A percentile compares a stretch with the other conserved stretches of the same genome.
These are phyloP conservation scores for Edaphochlamys debaryana DNA, from an alignment of 139 green algal species.

Conservation along the genomic window DNA sequence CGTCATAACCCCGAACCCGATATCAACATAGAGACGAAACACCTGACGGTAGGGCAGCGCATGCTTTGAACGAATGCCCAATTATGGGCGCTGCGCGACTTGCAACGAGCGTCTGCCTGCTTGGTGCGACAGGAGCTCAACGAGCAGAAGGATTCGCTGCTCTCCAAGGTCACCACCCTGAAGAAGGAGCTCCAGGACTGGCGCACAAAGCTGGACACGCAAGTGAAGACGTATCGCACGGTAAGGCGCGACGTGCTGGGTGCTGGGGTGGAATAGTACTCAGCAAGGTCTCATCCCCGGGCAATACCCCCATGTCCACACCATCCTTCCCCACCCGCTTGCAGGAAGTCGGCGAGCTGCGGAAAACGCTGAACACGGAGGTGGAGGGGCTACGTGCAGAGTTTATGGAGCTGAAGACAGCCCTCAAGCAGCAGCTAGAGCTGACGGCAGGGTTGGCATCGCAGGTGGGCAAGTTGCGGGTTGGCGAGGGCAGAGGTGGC, in stretches of 20 bases:
- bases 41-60: no score
- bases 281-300: not conserved
- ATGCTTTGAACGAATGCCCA: no score
- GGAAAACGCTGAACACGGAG: conserved; percentile 66
- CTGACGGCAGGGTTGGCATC: conserved; percentile 44
- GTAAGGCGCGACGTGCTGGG: conserved; percentile 29
- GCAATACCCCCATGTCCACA: not conserved
- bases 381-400: conserved; percentile 64
- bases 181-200: conserved; percentile 79
- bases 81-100: no score
- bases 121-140: conserved; percentile 67
- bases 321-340: not conserved
- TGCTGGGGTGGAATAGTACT: not conserved
- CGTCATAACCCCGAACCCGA: no score
- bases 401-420: conserved; percentile 63
- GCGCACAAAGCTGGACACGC: conserved; percentile 67
- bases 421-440: conserved; percentile 59
- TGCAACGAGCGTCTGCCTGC: no score
- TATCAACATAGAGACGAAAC: no score
- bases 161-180: conserved; percentile 66
- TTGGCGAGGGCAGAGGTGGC: no score
- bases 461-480: conserved; percentile 29
- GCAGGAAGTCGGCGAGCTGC: conserved; percentile 69
- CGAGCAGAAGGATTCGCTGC: conserved; percentile 68
- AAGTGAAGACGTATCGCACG: conserved; percentile 68